Percentiles rank a stretch among this genome's conserved stretches.
phyloP scores from a whole-genome alignment of 805 yeast species.

The Candida rishiriensis region DNA sequence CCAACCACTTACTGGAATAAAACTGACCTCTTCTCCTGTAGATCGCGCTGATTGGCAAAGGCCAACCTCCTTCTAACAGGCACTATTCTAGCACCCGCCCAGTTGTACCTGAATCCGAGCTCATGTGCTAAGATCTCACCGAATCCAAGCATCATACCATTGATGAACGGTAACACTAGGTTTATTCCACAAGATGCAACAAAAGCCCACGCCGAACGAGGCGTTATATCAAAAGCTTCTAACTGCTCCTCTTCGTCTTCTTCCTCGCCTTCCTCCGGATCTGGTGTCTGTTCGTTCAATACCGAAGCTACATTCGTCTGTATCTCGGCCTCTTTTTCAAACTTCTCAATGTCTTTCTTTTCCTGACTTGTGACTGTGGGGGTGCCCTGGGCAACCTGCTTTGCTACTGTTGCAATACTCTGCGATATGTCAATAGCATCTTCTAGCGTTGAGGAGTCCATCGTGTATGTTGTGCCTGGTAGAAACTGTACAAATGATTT shows the following conservation, averaged over 20 bases:
- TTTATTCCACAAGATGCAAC: slow-evolving; percentile 61
- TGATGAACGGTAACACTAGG: slow-evolving; percentile 77
- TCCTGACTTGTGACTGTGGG: slow-evolving; percentile 11
- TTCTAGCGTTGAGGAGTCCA: slow-evolving; percentile 4
- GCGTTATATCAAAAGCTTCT: slow-evolving; percentile 9
- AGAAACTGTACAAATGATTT: not conserved
- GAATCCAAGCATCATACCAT: slow-evolving; percentile 93
- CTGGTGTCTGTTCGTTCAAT: not conserved
- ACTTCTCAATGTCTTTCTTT: slow-evolving; percentile 8
- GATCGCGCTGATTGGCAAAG: slow-evolving; percentile 1
- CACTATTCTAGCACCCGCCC: slow-evolving; percentile 53
- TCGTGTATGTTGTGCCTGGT: not conserved
- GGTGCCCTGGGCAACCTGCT: slow-evolving; percentile 10
- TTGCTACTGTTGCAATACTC: slow-evolving; percentile 8
- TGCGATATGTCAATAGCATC: slow-evolving; percentile 12
- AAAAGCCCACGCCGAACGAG: slow-evolving; percentile 34
- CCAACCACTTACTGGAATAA: not conserved
- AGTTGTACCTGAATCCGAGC: slow-evolving; percentile 72
- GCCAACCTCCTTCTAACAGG: slow-evolving; percentile 14
- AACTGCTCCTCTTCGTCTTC: slow-evolving; percentile 1
- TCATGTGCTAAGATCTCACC: slow-evolving; percentile 96
- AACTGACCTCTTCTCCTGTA: slow-evolving; percentile 6
- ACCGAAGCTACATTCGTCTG: not conserved
- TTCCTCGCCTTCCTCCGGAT: slow-evolving; percentile 1
- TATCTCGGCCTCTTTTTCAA: slow-evolving; percentile 8